A percentile compares a stretch with the other conserved stretches of the same genome.
phyloP scores from a whole-genome alignment of 176 grass and related monocot genomes.

The Bonia amplexicaulis region DNA sequence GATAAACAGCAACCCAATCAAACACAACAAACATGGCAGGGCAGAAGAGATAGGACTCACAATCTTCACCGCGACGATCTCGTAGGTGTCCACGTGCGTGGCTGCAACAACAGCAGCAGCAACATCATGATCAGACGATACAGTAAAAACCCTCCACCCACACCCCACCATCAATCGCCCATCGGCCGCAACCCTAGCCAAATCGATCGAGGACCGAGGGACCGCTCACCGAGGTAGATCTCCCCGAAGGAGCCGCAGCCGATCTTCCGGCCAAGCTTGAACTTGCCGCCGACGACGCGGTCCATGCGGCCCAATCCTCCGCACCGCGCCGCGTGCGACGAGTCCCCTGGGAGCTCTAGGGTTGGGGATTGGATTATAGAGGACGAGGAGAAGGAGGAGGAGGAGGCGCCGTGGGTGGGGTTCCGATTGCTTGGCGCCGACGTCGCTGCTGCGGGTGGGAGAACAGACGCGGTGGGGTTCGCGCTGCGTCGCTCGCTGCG shows the following conservation, averaged over 20 bases:
- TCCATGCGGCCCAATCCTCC: constrained; percentile 44
- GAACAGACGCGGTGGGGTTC: background rate
- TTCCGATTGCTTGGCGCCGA: constrained; percentile 1
- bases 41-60: constrained; percentile 29
- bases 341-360: background rate
- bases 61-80: constrained; percentile 97
- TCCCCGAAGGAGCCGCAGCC: constrained; percentile 92
- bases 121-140: background rate
- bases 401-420: background rate
- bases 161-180: background rate
- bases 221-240: constrained; percentile 74
- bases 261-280: constrained; percentile 92
- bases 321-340: background rate
- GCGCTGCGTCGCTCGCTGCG: background rate
- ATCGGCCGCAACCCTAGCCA: background rate
- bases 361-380: background rate
- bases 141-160: background rate
- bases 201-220: background rate
- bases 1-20: background rate
- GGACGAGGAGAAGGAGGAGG: background rate
- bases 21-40: background rate
- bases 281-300: constrained; percentile 74
- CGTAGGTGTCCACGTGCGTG: constrained; percentile 85
- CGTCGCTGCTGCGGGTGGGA: background rate
- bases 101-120: constrained; percentile 38